Evolutionary conservation across 768 basidiomycete species (phyloP).

Genomic region (Pleurotus djamor): DNA sequence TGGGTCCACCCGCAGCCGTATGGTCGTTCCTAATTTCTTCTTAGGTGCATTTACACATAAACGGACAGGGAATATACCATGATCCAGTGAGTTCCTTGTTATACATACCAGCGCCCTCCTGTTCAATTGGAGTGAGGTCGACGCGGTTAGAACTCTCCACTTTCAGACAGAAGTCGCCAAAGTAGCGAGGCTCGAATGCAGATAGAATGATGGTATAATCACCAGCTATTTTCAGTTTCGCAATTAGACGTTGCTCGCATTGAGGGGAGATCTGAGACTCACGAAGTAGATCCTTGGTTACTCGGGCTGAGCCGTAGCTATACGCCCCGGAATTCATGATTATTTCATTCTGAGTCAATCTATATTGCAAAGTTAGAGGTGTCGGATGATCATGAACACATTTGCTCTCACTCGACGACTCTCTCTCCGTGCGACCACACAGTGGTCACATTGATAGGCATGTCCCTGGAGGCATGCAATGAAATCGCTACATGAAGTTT

Average conservation of each 20-base stretch:
- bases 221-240: conserved; percentile 45
- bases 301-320: conserved; percentile 68
- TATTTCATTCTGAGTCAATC: conserved; percentile 66
- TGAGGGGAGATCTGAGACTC: conserved; percentile 11
- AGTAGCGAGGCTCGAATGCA: conserved; percentile 72
- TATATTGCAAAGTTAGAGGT: conserved; percentile 16
- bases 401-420: conserved; percentile 64
- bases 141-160: conserved; percentile 63
- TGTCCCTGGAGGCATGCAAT: conserved; percentile 56
- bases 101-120: conserved; percentile 94
- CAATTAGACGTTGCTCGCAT: not conserved
- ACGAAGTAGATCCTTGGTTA: conserved; percentile 55
- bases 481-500: conserved; percentile 43
- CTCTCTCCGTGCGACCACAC: conserved; percentile 78
- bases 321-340: conserved; percentile 78
- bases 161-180: conserved; percentile 62
- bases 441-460: conserved; percentile 71
- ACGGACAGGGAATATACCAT: conserved; percentile 51
- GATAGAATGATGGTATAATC: conserved; percentile 86
- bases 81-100: conserved; percentile 59
- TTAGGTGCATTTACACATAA: not conserved
- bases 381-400: not conserved
- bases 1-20: conserved; percentile 70
- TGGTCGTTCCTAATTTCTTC: conserved; percentile 35
- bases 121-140: conserved; percentile 62